Evolutionary conservation across 176 grass and related monocot species (phyloP).

Genomic region (bread wheat (Triticum aestivum)): IWGSC_CS_RefSeq_v2.1 NC_057804.1:438273851-438274350

Average conservation of each 20-base stretch:
- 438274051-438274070: background rate
- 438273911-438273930: background rate
- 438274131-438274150: background rate
- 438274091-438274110: background rate
- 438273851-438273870: no score
- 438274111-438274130: background rate
- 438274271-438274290: background rate
- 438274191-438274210: background rate
- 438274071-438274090: slow-evolving; percentile 20
- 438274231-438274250: background rate
- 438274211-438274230: background rate
- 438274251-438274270: background rate
- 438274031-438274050: slow-evolving; percentile 19
- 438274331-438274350: slow-evolving; percentile 75
- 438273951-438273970: slow-evolving; percentile 8
- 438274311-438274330: slow-evolving; percentile 70
- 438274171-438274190: background rate
- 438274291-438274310: slow-evolving; percentile 32
- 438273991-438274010: background rate
- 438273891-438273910: no score
- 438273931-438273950: background rate
- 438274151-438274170: background rate
- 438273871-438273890: no score
- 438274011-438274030: background rate
- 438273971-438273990: slow-evolving; percentile 22